Percentiles rank a stretch among this genome's conserved stretches.
phyloP scores from a whole-genome alignment of 2,329 filamentous ascomycete genomes.

The Ramularia endophylla region DNA sequence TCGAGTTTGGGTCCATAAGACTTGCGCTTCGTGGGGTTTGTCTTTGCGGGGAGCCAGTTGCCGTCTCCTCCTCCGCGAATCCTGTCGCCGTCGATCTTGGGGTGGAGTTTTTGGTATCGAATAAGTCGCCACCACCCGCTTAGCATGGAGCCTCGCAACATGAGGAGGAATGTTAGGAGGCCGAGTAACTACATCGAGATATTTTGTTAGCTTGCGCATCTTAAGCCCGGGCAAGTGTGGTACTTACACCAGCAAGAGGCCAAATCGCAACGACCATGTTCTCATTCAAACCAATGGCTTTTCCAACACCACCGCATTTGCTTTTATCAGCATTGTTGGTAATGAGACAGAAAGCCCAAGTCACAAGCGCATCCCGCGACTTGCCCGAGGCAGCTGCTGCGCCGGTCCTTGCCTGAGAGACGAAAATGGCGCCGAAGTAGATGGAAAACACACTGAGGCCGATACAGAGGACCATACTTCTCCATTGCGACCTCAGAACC shows the following conservation, averaged over 20 bases:
- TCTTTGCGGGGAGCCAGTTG: no score
- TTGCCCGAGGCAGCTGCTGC: constrained; percentile 37
- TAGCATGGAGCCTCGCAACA: constrained; percentile 71
- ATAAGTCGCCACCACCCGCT: constrained; percentile 67
- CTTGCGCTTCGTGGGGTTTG: no score
- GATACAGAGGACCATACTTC: constrained; percentile 71
- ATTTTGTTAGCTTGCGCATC: neutral
- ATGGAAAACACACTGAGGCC: constrained; percentile 75
- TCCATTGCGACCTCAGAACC: constrained; percentile 76
- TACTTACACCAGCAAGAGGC: constrained; percentile 62
- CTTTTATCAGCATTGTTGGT: constrained; percentile 53
- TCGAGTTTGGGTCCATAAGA: no score
- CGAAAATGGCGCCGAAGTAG: constrained; percentile 76
- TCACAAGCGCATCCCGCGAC: constrained; percentile 41
- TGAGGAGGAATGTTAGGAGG: constrained; percentile 45
- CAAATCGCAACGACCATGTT: constrained; percentile 66
- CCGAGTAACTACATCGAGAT: no score
- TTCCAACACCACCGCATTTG: constrained; percentile 53
- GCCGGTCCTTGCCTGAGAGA: constrained; percentile 55
- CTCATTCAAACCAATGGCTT: constrained; percentile 59
- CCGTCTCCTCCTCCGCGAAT: no score
- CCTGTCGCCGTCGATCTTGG: neutral
- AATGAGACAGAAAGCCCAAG: constrained; percentile 63
- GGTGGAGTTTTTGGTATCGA: constrained; percentile 7
- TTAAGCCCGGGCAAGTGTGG: constrained; percentile 18